These are phyloP conservation scores for Verruconis gallopava DNA, from an alignment of 2,329 filamentous ascomycete species.

Conservation along the genomic window DNA sequence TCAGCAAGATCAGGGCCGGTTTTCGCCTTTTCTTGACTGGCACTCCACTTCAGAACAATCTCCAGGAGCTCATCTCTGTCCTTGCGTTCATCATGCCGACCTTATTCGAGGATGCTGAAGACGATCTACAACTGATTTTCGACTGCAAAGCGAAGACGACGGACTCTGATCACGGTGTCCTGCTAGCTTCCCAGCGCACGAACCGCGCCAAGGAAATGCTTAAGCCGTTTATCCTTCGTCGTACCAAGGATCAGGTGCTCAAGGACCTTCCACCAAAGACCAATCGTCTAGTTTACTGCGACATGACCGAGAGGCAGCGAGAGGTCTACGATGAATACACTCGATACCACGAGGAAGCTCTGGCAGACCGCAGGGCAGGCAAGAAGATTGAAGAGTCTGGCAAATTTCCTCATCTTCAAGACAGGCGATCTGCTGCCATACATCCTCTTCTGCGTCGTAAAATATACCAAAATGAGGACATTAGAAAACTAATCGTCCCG, in stretches of 20 bases:
- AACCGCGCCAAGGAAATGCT: slow-evolving; percentile 80
- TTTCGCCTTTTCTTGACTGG: slow-evolving; percentile 82
- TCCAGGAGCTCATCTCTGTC: slow-evolving; percentile 80
- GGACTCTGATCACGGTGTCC: slow-evolving; percentile 54
- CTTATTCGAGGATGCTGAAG: slow-evolving; percentile 64
- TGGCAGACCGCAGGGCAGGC: slow-evolving; percentile 42
- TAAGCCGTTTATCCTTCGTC: slow-evolving; percentile 84
- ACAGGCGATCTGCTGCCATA: slow-evolving; percentile 81
- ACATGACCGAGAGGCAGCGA: slow-evolving; percentile 60
- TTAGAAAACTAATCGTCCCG: slow-evolving; percentile 27
- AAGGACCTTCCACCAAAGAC: slow-evolving; percentile 70
- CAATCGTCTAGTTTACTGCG: slow-evolving; percentile 65
- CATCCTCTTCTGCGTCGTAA: slow-evolving; percentile 80
- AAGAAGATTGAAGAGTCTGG: slow-evolving; percentile 17
- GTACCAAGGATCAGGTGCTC: slow-evolving; percentile 86
- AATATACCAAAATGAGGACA: slow-evolving; percentile 60
- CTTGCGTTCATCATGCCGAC: slow-evolving; percentile 87
- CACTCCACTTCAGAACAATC: slow-evolving; percentile 87
- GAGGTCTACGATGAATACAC: slow-evolving; percentile 62
- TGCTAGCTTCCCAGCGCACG: slow-evolving; percentile 79
- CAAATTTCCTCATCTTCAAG: slow-evolving; percentile 53
- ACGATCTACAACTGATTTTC: slow-evolving; percentile 77
- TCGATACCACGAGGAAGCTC: slow-evolving; percentile 45
- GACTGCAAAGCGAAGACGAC: slow-evolving; percentile 80
- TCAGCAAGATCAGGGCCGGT: slow-evolving; percentile 63